Evolutionary conservation across 352 stramenopile genomes (phyloP).

Genomic region (Phytophthora quininea): DNA sequence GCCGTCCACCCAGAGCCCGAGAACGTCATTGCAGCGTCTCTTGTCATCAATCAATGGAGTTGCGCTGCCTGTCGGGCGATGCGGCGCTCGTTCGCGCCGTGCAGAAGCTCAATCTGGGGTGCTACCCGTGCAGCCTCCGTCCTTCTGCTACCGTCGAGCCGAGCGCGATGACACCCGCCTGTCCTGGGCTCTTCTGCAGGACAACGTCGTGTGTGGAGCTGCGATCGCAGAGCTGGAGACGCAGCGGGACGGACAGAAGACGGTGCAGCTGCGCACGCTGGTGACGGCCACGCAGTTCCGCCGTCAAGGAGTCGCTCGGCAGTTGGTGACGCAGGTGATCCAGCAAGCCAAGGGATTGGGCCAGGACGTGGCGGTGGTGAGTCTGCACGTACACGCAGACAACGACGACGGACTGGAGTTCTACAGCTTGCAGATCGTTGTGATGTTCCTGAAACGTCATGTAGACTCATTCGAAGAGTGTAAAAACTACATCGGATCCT

Average conservation of each 20-base stretch:
- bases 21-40: conserved; percentile 28
- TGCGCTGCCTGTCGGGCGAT: conserved; percentile 52
- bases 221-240: conserved; percentile 50
- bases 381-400: conserved; percentile 65
- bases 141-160: conserved; percentile 69
- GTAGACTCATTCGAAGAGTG: too few relatives aligned
- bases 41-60: conserved; percentile 29
- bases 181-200: conserved; percentile 46
- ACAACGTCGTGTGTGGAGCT: conserved; percentile 28
- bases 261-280: conserved; percentile 54
- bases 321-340: conserved; percentile 49
- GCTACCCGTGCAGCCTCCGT: conserved; percentile 65
- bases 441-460: too few relatives aligned
- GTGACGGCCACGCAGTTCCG: conserved; percentile 39
- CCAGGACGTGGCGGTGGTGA: conserved; percentile 27
- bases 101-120: conserved; percentile 75
- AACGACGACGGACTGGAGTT: conserved; percentile 71
- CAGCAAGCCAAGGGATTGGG: conserved; percentile 29
- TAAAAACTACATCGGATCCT: too few relatives aligned
- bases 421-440: too few relatives aligned
- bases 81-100: conserved; percentile 50
- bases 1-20: conserved; percentile 47
- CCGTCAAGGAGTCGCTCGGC: conserved; percentile 43
- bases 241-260: conserved; percentile 24
- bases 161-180: conserved; percentile 44